These are phyloP conservation scores for Endocalyx cinctus DNA, from an alignment of 2,329 filamentous ascomycete genomes.

Conservation along the genomic window DNA sequence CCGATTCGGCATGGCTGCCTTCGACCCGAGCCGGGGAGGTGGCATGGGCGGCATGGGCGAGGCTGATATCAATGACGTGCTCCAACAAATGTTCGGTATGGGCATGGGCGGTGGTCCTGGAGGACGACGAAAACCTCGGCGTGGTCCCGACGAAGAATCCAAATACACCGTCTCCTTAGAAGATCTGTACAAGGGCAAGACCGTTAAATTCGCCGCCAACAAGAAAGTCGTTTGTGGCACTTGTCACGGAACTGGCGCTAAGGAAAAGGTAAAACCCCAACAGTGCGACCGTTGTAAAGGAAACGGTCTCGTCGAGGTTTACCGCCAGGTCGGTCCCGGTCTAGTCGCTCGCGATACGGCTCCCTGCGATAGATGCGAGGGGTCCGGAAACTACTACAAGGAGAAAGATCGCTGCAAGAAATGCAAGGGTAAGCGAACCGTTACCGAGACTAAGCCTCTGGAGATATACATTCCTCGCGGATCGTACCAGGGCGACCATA, in stretches of 20 bases:
- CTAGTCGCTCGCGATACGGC: constrained; percentile 78
- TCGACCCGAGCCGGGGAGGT: constrained; percentile 70
- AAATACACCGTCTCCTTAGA: constrained; percentile 88
- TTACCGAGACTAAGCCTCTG: constrained; percentile 85
- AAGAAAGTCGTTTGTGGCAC: constrained; percentile 86
- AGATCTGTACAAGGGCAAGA: constrained; percentile 98
- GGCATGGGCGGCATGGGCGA: constrained; percentile 63
- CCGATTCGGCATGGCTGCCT: constrained; percentile 90
- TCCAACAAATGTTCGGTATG: constrained; percentile 88
- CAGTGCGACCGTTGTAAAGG: constrained; percentile 83
- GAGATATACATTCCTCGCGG: constrained; percentile 95
- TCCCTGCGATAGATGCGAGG: constrained; percentile 77
- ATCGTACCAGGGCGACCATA: constrained; percentile 80
- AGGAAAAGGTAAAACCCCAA: constrained; percentile 82
- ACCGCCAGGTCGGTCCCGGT: constrained; percentile 81
- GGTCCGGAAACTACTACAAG: constrained; percentile 81
- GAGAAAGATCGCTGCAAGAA: constrained; percentile 99
- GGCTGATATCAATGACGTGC: constrained; percentile 85
- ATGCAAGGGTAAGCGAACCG: constrained; percentile 89
- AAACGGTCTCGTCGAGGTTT: constrained; percentile 68
- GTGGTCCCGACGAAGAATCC: constrained; percentile 80
- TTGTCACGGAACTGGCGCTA: constrained; percentile 87
- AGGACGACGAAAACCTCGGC: constrained; percentile 58
- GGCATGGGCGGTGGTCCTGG: constrained; percentile 45
- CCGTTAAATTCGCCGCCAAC: constrained; percentile 90